Conservation (phyloP, 306 rosid genomes). For the Sindora glabra region DNA sequence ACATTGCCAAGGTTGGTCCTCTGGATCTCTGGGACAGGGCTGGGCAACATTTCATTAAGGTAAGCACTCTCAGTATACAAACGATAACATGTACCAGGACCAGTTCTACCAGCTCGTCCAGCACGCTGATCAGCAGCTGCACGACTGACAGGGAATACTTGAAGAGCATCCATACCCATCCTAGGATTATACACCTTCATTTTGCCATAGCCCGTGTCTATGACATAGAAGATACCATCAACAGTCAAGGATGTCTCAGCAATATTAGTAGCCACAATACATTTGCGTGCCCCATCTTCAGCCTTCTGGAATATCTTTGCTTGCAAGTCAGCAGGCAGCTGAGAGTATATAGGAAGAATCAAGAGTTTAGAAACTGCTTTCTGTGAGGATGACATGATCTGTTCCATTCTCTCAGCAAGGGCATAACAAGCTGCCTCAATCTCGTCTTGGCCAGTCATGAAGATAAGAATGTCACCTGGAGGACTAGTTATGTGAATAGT, state of each 20-base stretch:
- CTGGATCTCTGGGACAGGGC: slow-evolving; percentile 97
- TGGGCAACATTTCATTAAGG: slow-evolving; percentile 74
- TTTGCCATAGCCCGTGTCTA: slow-evolving; percentile 93
- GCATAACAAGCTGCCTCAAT: slow-evolving; percentile 96
- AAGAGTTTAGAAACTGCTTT: slow-evolving; percentile 79
- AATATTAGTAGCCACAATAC: slow-evolving; percentile 95
- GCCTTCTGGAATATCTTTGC: slow-evolving; percentile 94
- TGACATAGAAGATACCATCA: slow-evolving; percentile 89
- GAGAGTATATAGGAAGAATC: slow-evolving; percentile 96
- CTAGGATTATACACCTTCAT: slow-evolving; percentile 98
- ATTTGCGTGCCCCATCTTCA: slow-evolving; percentile 95
- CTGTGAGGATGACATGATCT: slow-evolving; percentile 59
- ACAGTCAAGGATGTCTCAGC: slow-evolving; percentile 97
- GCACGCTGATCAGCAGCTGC: slow-evolving; percentile 99
- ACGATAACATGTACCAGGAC: slow-evolving; percentile 95
- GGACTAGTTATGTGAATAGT: slow-evolving; percentile 96
- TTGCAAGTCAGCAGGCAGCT: slow-evolving; percentile 97
- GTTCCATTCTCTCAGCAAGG: slow-evolving; percentile 90
- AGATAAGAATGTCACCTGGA: slow-evolving; percentile 92
- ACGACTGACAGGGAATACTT: slow-evolving; percentile 92
- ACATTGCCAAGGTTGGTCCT: slow-evolving; percentile 96
- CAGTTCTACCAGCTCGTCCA: slow-evolving; percentile 99
- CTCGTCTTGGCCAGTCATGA: slow-evolving; percentile 99
- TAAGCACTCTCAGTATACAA: slow-evolving; percentile 86
- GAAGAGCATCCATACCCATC: slow-evolving; percentile 99